A percentile compares a stretch with the other conserved stretches of the same genome.
Evolutionary conservation across 192 early-diverging fungal genomes (phyloP).

Genomic region (Backusella psychrophila): DNA sequence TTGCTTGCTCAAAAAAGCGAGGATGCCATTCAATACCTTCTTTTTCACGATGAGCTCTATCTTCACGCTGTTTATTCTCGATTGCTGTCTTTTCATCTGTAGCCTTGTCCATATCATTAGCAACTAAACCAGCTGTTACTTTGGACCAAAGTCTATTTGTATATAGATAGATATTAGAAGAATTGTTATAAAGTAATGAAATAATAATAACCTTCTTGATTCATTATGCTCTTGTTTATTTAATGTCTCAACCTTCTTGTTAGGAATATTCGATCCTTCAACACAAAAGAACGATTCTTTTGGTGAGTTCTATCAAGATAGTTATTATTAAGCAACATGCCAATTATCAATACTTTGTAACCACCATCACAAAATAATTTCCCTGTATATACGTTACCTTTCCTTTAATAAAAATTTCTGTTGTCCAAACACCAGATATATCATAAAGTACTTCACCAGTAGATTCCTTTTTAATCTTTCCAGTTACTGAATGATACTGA

Average conservation of each 20-base stretch:
- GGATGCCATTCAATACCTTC: constrained; percentile 54
- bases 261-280: not conserved
- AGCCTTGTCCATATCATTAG: constrained; percentile 65
- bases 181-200: not conserved
- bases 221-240: constrained; percentile 12
- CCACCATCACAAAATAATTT: not conserved
- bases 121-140: constrained; percentile 67
- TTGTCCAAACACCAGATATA: constrained; percentile 86
- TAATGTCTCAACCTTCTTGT: not conserved
- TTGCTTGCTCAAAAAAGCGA: constrained; percentile 59
- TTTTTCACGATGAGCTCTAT: constrained; percentile 52
- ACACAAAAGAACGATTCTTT: constrained; percentile 8
- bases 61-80: constrained; percentile 72
- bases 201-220: constrained; percentile 8
- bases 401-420: constrained; percentile 59
- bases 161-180: not conserved
- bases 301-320: not conserved
- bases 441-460: constrained; percentile 76
- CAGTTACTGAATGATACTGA: constrained; percentile 72
- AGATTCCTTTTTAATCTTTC: constrained; percentile 77
- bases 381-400: not conserved
- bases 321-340: not conserved
- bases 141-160: constrained; percentile 63
- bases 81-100: constrained; percentile 67
- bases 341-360: not conserved